Percentiles rank a stretch among this genome's conserved stretches.
Evolutionary conservation across 345 rosid species (phyloP).

Genomic region (Eucalyptus caleyi): DNA sequence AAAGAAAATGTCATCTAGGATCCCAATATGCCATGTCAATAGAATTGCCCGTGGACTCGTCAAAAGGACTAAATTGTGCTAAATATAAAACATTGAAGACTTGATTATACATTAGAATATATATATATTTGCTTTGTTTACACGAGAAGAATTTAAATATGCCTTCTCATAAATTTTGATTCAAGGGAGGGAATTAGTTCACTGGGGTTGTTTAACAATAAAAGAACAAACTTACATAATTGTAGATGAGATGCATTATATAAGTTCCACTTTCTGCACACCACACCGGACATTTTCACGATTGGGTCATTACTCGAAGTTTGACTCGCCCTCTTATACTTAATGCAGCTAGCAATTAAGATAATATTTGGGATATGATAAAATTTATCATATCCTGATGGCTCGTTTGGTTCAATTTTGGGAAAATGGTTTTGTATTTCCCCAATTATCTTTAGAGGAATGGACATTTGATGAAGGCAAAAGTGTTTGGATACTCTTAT

Average conservation of each 20-base stretch:
- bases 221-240: neutral
- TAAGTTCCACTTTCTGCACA: neutral
- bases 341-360: too few species aligned
- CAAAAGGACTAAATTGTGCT: neutral
- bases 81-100: neutral
- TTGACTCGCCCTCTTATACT: neutral
- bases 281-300: neutral
- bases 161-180: neutral
- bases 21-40: neutral
- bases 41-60: neutral
- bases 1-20: neutral
- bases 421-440: fast-evolving
- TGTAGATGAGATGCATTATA: neutral
- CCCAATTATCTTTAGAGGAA: too few species aligned
- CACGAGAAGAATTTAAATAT: neutral
- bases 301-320: neutral
- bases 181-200: neutral
- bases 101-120: neutral
- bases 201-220: neutral
- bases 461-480: too few species aligned
- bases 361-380: too few species aligned
- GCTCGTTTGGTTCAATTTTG: too few species aligned
- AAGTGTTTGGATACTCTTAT: too few species aligned
- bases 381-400: fast-evolving
- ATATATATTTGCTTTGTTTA: neutral